A percentile compares a stretch with the other conserved stretches of the same genome.
Conservation (phyloP, 345 rosid species). For the Gossypium herbaceum region DNA sequence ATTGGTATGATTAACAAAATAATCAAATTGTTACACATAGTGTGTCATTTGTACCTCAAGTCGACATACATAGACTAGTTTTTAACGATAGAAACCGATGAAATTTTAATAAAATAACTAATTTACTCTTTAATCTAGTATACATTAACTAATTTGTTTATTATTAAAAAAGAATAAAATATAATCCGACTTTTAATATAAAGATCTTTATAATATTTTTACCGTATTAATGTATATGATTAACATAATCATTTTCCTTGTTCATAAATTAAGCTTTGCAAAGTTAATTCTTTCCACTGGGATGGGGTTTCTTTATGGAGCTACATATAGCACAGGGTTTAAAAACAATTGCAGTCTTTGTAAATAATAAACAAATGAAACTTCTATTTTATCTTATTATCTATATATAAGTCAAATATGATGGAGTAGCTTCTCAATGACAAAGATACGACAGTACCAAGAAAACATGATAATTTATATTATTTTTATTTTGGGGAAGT, state of each 20-base stretch:
- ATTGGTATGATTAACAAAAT: too few relatives aligned
- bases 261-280: background rate
- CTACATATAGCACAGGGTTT: constrained; percentile 12
- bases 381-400: constrained; percentile 57
- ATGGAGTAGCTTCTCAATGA: constrained; percentile 22
- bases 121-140: too few relatives aligned
- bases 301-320: constrained; percentile 23
- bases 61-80: too few relatives aligned
- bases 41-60: too few relatives aligned
- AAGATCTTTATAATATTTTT: background rate
- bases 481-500: constrained; percentile 6
- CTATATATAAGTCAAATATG: constrained; percentile 15
- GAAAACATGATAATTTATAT: background rate
- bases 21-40: too few relatives aligned
- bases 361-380: constrained; percentile 43
- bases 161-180: too few relatives aligned
- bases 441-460: constrained; percentile 11
- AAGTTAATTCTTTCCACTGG: background rate
- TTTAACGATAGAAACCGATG: accelerated
- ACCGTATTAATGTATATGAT: background rate
- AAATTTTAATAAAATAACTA: too few relatives aligned
- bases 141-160: too few relatives aligned
- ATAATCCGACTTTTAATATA: accelerated
- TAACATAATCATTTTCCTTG: constrained; percentile 4
- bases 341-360: constrained; percentile 22